phyloP scores from a whole-genome alignment of 192 early-diverging fungal genomes.

The Backusella mclennaniae region DNA sequence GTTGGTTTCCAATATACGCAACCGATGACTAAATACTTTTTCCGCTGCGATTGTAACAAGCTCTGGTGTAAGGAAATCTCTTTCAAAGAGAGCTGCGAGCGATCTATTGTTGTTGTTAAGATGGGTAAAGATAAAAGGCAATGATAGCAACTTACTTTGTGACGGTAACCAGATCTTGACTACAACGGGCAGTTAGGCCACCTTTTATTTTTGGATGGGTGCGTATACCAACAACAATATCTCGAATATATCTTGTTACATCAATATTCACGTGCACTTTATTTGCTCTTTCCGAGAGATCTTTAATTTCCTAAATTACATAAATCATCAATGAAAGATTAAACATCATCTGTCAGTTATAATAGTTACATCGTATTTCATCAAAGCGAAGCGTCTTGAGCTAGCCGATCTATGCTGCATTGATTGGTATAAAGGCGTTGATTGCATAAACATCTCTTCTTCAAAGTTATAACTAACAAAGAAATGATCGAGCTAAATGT shows the following conservation, averaged over 20 bases:
- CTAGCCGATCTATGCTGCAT: background rate
- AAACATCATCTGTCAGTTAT: background rate
- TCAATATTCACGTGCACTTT: conserved; percentile 50
- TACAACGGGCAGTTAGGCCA: conserved; percentile 52
- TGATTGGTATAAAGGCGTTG: background rate
- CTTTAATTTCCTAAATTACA: conserved; percentile 45
- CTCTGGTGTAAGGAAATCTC: conserved; percentile 52
- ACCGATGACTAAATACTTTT: conserved; percentile 55
- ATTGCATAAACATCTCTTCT: conserved; percentile 18
- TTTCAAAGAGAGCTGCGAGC: conserved; percentile 50
- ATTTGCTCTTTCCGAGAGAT: conserved; percentile 40
- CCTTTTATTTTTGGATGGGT: conserved; percentile 54
- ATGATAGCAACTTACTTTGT: conserved; percentile 35
- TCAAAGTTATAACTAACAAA: conserved; percentile 32
- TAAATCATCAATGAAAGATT: background rate
- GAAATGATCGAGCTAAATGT: conserved; percentile 26
- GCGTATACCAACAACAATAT: conserved; percentile 57
- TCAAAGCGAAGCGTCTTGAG: conserved; percentile 1
- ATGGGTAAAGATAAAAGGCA: too few species aligned
- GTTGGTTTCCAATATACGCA: conserved; percentile 22
- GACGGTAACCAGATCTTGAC: conserved; percentile 48
- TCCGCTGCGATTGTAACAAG: conserved; percentile 52
- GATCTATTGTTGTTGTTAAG: conserved; percentile 25
- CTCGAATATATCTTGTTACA: conserved; percentile 53
- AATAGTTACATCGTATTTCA: conserved; percentile 19